These are phyloP conservation scores for Malassezia psittaci DNA, from an alignment of 1,284 basidiomycete species.

Conservation along the genomic window DNA sequence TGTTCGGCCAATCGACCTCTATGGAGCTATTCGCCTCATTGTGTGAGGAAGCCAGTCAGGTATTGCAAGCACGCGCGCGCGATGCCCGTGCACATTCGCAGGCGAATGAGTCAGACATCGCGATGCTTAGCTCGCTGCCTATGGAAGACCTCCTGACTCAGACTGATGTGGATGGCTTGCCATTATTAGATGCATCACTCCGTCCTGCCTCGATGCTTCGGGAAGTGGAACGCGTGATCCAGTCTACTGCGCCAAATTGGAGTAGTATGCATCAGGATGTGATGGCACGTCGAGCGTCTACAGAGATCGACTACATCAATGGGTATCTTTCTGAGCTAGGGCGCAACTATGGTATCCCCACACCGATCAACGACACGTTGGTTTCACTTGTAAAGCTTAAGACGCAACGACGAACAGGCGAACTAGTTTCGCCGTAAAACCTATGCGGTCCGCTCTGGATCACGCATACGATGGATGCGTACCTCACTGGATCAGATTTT, in stretches of 20 bases:
- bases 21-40: slow-evolving; percentile 30
- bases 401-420: slow-evolving; percentile 26
- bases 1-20: slow-evolving; percentile 40
- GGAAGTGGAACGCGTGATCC: slow-evolving; percentile 28
- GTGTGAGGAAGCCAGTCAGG: slow-evolving; percentile 31
- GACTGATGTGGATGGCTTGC: slow-evolving; percentile 20
- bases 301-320: slow-evolving; percentile 61
- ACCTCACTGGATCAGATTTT: slow-evolving; percentile 15
- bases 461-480: slow-evolving; percentile 18
- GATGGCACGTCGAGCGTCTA: slow-evolving; percentile 21
- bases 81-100: slow-evolving; percentile 18
- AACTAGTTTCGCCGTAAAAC: slow-evolving; percentile 6
- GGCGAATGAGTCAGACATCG: slow-evolving; percentile 4
- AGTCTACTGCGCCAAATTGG: slow-evolving; percentile 32
- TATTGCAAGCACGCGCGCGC: slow-evolving; percentile 31
- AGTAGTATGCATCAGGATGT: slow-evolving; percentile 39
- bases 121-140: slow-evolving; percentile 9
- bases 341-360: slow-evolving; percentile 55
- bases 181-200: slow-evolving; percentile 28
- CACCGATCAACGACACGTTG: slow-evolving; percentile 59
- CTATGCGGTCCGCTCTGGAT: slow-evolving; percentile 18
- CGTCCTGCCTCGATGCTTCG: slow-evolving; percentile 27
- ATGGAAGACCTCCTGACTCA: slow-evolving; percentile 18
- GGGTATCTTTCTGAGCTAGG: slow-evolving; percentile 70
- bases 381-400: slow-evolving; percentile 57